phyloP scores from a whole-genome alignment of 345 rosid genomes.

The Citrus unshiu region DNA sequence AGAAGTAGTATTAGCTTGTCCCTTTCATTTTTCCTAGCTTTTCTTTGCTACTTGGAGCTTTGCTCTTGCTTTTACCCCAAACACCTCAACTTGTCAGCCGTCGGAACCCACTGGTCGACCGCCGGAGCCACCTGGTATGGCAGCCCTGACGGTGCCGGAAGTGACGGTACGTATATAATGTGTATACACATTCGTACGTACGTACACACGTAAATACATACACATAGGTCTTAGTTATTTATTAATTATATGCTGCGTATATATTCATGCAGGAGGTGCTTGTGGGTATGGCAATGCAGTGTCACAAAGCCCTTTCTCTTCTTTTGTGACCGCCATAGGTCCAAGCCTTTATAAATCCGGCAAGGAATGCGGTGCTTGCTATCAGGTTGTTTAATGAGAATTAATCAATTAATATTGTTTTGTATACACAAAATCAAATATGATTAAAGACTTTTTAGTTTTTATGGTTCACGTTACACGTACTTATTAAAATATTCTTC shows the following conservation, averaged over 20 bases:
- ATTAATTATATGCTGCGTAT: background rate
- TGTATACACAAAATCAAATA: no score
- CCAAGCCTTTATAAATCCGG: slow-evolving; percentile 46
- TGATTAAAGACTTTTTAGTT: no score
- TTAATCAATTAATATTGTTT: no score
- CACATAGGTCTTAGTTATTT: no score
- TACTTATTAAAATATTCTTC: background rate
- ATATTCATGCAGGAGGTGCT: slow-evolving; percentile 40
- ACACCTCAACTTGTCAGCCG: slow-evolving; percentile 19
- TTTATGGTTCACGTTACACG: no score
- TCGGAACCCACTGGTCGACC: slow-evolving; percentile 28
- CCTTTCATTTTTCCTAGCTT: background rate
- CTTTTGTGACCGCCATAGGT: slow-evolving; percentile 39
- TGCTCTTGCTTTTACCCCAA: slow-evolving; percentile 24
- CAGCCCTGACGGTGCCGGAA: slow-evolving; percentile 47
- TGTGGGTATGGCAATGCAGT: slow-evolving; percentile 49
- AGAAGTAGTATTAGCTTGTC: background rate
- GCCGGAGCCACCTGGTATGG: slow-evolving; percentile 62
- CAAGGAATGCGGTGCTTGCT: slow-evolving; percentile 57
- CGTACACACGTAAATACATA: background rate
- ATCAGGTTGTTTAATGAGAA: slow-evolving; percentile 19
- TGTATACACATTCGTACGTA: background rate
- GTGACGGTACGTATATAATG: slow-evolving; percentile 30
- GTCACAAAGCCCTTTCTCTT: slow-evolving; percentile 37
- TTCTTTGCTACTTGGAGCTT: slow-evolving; percentile 15